These are phyloP conservation scores for Kluyveromyces starmeri DNA, from an alignment of 805 yeast genomes.

Conservation along the genomic window DNA sequence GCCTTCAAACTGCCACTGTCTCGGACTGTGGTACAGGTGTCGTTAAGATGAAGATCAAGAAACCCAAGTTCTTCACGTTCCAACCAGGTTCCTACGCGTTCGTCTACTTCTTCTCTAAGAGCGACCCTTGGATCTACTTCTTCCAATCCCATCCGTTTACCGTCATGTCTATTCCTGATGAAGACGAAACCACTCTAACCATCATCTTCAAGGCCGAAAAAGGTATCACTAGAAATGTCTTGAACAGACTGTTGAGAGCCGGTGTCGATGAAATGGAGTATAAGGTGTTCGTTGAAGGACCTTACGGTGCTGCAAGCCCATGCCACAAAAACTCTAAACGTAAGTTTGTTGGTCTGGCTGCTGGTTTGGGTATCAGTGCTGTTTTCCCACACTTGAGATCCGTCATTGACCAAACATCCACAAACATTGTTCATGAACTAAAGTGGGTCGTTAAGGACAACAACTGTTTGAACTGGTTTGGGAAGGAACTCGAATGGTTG, in stretches of 20 bases:
- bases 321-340: constrained; percentile 29
- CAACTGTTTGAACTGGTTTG: constrained; percentile 42
- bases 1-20: constrained; percentile 18
- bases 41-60: constrained; percentile 33
- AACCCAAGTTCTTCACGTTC: constrained; percentile 40
- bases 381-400: constrained; percentile 35
- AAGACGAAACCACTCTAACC: constrained; percentile 20
- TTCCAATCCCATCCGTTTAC: constrained; percentile 70
- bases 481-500: constrained; percentile 32
- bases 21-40: constrained; percentile 24
- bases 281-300: constrained; percentile 49
- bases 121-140: constrained; percentile 39
- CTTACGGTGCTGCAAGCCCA: constrained; percentile 44
- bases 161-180: constrained; percentile 32
- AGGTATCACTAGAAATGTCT: constrained; percentile 46
- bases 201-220: constrained; percentile 43
- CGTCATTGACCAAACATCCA: constrained; percentile 13
- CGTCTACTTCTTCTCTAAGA: constrained; percentile 45
- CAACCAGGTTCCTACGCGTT: constrained; percentile 50
- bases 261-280: constrained; percentile 25
- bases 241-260: constrained; percentile 26
- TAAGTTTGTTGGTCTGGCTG: constrained; percentile 37
- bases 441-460: constrained; percentile 57
- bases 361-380: constrained; percentile 49
- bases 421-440: constrained; percentile 35